Conservation (phyloP, 2,329 filamentous ascomycete genomes). For the Cladosporium colombiae region DNA sequence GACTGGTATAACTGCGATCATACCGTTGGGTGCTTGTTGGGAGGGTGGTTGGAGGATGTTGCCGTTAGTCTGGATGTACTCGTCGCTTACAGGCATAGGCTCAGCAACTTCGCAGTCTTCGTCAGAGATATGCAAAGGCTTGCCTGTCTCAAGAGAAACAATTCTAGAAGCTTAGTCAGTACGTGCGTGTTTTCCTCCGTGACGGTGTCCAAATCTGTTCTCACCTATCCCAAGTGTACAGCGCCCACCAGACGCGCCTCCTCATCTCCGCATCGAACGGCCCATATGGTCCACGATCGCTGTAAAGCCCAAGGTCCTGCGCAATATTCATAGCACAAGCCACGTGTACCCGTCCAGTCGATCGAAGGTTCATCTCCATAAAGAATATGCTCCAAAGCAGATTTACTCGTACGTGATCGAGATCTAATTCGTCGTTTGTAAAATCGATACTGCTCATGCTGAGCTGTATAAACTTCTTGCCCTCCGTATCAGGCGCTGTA, state of each 20-base stretch:
- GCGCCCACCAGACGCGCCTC: slow-evolving; percentile 86
- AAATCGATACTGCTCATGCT: slow-evolving; percentile 72
- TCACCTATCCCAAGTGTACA: slow-evolving; percentile 85
- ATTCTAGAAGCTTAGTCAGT: slow-evolving; percentile 52
- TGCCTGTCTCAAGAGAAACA: slow-evolving; percentile 75
- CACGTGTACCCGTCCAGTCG: slow-evolving; percentile 83
- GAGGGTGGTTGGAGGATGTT: slow-evolving; percentile 42
- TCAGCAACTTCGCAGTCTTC: slow-evolving; percentile 82
- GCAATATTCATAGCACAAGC: slow-evolving; percentile 76
- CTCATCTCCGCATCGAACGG: slow-evolving; percentile 82
- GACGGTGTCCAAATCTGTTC: neutral
- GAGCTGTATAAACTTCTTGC: slow-evolving; percentile 68
- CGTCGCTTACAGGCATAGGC: slow-evolving; percentile 78
- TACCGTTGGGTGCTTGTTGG: slow-evolving; percentile 62
- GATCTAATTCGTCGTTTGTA: slow-evolving; percentile 74
- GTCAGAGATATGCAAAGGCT: slow-evolving; percentile 81
- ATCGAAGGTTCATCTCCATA: slow-evolving; percentile 82
- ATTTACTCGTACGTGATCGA: slow-evolving; percentile 73
- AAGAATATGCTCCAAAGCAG: slow-evolving; percentile 77
- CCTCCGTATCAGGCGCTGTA: slow-evolving; percentile 56
- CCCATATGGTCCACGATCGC: slow-evolving; percentile 71
- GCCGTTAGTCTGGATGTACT: slow-evolving; percentile 63
- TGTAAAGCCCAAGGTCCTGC: slow-evolving; percentile 80
- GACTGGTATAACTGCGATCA: slow-evolving; percentile 79
- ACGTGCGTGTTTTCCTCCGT: neutral